A percentile compares a stretch with the other conserved stretches of the same genome.
phyloP scores from a whole-genome alignment of 2,329 filamentous ascomycete genomes.

The Dactylonectria macrodidyma region DNA sequence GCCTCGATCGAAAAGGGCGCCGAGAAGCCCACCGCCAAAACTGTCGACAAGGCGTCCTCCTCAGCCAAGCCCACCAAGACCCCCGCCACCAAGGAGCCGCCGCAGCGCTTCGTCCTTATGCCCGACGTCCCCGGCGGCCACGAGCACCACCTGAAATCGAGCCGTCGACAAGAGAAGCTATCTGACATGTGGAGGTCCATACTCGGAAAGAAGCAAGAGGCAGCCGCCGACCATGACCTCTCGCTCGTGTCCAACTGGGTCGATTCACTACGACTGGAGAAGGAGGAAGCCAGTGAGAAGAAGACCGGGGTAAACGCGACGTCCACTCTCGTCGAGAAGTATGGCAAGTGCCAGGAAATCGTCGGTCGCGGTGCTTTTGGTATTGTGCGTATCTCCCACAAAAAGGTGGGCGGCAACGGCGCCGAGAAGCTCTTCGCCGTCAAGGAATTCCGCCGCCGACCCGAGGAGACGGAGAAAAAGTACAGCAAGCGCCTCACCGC shows the following conservation, averaged over 20 bases:
- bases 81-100: constrained; percentile 52
- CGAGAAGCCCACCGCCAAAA: constrained; percentile 40
- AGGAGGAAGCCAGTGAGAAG: constrained; percentile 87
- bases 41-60: constrained; percentile 47
- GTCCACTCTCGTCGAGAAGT: constrained; percentile 89
- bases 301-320: constrained; percentile 82
- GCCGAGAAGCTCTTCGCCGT: constrained; percentile 93
- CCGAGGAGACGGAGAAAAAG: constrained; percentile 95
- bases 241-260: constrained; percentile 98
- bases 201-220: constrained; percentile 87
- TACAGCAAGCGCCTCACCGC: constrained; percentile 98
- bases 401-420: constrained; percentile 84
- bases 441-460: constrained; percentile 96
- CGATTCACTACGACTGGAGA: constrained; percentile 90
- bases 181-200: constrained; percentile 91
- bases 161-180: constrained; percentile 94
- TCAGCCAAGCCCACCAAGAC: constrained; percentile 50
- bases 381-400: constrained; percentile 97
- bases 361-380: constrained; percentile 97
- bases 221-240: constrained; percentile 81
- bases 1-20: constrained; percentile 58
- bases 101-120: constrained; percentile 67
- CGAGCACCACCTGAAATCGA: constrained; percentile 89
- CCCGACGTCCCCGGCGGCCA: constrained; percentile 77
- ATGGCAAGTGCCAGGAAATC: constrained; percentile 98